These are phyloP conservation scores for Sutorius eximius DNA, from an alignment of 1,284 basidiomycete species.

Conservation along the genomic window DNA sequence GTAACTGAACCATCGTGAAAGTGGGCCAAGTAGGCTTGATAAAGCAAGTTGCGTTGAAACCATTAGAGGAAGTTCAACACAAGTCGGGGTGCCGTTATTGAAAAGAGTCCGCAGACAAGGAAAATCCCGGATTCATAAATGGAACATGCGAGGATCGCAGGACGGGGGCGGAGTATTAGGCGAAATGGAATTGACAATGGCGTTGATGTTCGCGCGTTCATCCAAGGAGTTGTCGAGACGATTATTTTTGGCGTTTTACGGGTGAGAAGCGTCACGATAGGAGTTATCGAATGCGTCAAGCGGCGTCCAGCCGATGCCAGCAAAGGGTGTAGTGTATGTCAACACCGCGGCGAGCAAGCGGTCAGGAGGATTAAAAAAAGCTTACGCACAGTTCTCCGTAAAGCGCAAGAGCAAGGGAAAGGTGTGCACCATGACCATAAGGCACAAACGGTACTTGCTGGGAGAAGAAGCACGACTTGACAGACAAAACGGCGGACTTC, in stretches of 20 bases:
- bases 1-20: conserved; percentile 68
- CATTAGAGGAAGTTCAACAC: conserved; percentile 2
- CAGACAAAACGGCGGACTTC: conserved; percentile 63
- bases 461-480: conserved; percentile 51
- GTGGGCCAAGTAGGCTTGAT: conserved; percentile 39
- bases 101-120: conserved; percentile 12
- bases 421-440: conserved; percentile 57
- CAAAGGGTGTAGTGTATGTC: conserved; percentile 5
- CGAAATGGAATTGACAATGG: conserved; percentile 14
- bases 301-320: conserved; percentile 16
- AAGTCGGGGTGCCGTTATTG: conserved; percentile 6
- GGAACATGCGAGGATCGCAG: conserved; percentile 13
- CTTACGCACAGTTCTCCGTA: conserved; percentile 61
- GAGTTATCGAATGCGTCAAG: conserved; percentile 9
- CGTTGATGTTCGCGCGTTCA: conserved; percentile 26
- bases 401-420: conserved; percentile 61
- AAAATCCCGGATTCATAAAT: conserved; percentile 26
- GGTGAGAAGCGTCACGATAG: conserved; percentile 16
- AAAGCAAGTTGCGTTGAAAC: conserved; percentile 12
- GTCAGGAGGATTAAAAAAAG: background rate
- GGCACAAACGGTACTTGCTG: conserved; percentile 42
- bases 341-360: conserved; percentile 7
- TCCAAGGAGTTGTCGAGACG: conserved; percentile 5
- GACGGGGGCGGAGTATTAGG: conserved; percentile 18
- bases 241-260: conserved; percentile 23